Percentiles rank a stretch among this genome's conserved stretches.
Conservation (phyloP, 768 basidiomycete genomes). For the Mycena polygramma region DNA sequence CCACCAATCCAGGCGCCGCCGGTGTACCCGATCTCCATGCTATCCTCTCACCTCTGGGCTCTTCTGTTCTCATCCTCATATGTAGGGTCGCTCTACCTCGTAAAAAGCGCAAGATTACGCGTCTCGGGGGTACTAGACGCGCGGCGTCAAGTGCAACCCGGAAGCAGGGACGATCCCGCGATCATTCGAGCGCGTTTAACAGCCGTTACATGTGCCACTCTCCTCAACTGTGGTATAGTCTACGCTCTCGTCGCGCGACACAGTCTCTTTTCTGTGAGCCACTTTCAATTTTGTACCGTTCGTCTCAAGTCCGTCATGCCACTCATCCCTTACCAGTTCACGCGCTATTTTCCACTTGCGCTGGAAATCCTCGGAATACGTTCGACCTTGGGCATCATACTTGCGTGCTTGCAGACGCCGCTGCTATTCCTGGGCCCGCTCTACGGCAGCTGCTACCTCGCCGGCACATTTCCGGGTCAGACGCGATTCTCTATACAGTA, state of each 20-base stretch:
- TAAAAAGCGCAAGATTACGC: slow-evolving; percentile 70
- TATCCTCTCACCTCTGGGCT: slow-evolving; percentile 67
- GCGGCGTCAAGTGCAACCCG: slow-evolving; percentile 45
- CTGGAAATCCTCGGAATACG: slow-evolving; percentile 6
- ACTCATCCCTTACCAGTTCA: neutral
- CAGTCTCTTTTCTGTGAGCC: neutral
- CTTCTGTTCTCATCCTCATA: slow-evolving; percentile 74
- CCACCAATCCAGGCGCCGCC: slow-evolving; percentile 9
- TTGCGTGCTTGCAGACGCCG: slow-evolving; percentile 77
- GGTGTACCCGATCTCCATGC: slow-evolving; percentile 38
- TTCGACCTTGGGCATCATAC: slow-evolving; percentile 35
- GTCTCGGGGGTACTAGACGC: slow-evolving; percentile 52
- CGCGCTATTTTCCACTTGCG: neutral
- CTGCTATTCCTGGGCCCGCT: slow-evolving; percentile 85
- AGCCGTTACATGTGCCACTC: slow-evolving; percentile 75
- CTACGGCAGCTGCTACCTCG: slow-evolving; percentile 63
- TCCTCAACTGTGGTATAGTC: slow-evolving; percentile 67
- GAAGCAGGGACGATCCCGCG: slow-evolving; percentile 82
- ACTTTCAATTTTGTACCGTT: neutral
- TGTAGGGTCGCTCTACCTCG: slow-evolving; percentile 87
- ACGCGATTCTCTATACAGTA: slow-evolving; percentile 57
- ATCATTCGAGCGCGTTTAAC: slow-evolving; percentile 86
- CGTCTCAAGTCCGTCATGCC: too few species aligned
- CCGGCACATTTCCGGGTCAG: slow-evolving; percentile 67
- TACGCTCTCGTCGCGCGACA: neutral